A percentile compares a stretch with the other conserved stretches of the same genome.
Evolutionary conservation across 176 grass and related monocot species (phyloP).

Genomic region (Bolboschoenus planiculmis): DNA sequence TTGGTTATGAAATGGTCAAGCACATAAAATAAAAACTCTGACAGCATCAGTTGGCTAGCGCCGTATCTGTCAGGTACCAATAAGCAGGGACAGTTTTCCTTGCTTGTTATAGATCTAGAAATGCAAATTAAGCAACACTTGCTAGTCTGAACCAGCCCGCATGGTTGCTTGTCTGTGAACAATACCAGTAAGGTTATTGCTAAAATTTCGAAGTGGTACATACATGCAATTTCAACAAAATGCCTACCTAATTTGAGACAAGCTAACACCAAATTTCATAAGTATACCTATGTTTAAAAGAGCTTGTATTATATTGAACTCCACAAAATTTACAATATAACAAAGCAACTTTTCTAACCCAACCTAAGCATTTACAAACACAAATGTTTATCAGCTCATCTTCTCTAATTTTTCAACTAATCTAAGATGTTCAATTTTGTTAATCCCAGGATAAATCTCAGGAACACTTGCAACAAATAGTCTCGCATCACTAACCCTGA

Average conservation of each 20-base stretch:
- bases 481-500: slow-evolving; percentile 45
- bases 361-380: not conserved
- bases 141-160: not conserved
- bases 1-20: not conserved
- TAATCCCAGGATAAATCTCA: slow-evolving; percentile 61
- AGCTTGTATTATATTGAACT: not conserved
- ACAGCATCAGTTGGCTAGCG: not conserved
- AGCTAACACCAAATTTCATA: not conserved
- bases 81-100: not conserved
- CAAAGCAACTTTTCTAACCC: not conserved
- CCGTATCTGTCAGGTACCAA: not conserved
- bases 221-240: not conserved
- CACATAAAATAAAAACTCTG: not conserved
- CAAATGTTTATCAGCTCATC: not conserved
- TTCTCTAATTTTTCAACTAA: slow-evolving; percentile 32
- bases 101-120: not conserved
- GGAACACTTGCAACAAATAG: slow-evolving; percentile 50
- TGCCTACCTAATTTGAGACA: not conserved
- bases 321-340: not conserved
- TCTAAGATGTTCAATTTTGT: slow-evolving; percentile 40
- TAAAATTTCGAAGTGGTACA: not conserved
- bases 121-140: not conserved
- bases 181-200: not conserved
- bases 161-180: not conserved
- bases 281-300: not conserved